Evolutionary conservation across 1,139 yeast species (phyloP), one percentile per base, ranked within the genome.

Genomic region (Debaryomyces sp.): DNA sequence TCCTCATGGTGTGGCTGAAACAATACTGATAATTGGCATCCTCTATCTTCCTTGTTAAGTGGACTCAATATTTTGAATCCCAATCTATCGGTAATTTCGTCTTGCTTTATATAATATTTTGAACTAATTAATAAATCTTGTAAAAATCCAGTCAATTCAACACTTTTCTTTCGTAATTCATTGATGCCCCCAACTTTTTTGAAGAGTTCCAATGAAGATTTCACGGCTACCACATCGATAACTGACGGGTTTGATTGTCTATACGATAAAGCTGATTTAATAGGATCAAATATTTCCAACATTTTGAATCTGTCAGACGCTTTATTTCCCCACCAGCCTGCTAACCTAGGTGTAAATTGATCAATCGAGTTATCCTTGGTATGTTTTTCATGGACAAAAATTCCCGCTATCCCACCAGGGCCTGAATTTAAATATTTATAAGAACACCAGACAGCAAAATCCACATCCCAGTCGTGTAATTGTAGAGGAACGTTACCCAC

Each of bases 311-410:
- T 72, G 29, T 82, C 83, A 1, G 61, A 57, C 0, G 85, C 72
- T 55, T 87, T 82, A 62, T 89, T 91, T 0, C 97, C 97, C 97
- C 98, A 92, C 98, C 98, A 92, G 1, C 98, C 98, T 0, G 97
- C 96, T 48, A 89, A 72, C 54, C 97, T 74, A 1, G 96, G 87
- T 33, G 80, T 61, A 45, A 73, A 73, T 39, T 67, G 66, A 13
- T 62, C 54, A 23, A 59, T 61, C 46, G 68, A 58, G 60, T 61
- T 70, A 54, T 62, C 58, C 41, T 59, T 60, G n/a, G 81, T 75
- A 61, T 70, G 72, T 46, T 60, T 66, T 55, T 82, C 85, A 63
- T 90, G 82, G 24, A 91, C 86, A 60, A 82, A 91, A 23, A 89
- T 77, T 0, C 96, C 96, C 2, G 90, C 96, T 57, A 90, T 88